Percentiles rank a stretch among this genome's conserved stretches.
These are phyloP conservation scores for Sarocladium kiliense DNA, from an alignment of 2,329 filamentous ascomycete species.

Conservation along the genomic window DNA sequence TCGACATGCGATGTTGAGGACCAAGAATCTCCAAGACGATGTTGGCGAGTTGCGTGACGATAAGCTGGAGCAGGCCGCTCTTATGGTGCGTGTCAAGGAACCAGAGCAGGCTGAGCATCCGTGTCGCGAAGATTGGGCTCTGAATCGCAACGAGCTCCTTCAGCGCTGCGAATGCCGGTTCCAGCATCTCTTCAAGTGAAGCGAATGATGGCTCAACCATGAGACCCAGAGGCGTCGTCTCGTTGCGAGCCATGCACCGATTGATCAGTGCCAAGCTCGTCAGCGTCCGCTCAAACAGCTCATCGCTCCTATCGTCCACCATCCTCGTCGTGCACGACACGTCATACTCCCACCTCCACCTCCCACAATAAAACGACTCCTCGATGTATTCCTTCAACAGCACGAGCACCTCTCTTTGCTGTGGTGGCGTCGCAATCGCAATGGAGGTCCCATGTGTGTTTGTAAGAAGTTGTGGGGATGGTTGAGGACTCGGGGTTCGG, in stretches of 20 bases:
- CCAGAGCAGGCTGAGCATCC: constrained; percentile 29
- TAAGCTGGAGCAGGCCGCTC: constrained; percentile 25
- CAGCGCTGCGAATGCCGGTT: constrained; percentile 28
- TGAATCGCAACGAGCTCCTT: constrained; percentile 26
- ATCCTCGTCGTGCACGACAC: constrained; percentile 20
- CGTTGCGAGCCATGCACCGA: constrained; percentile 25
- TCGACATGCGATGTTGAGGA: constrained; percentile 22
- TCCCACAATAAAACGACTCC: constrained; percentile 20
- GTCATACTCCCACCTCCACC: constrained; percentile 26
- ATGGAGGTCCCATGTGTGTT: neutral
- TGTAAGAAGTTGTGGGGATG: constrained; percentile 11
- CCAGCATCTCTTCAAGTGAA: constrained; percentile 24
- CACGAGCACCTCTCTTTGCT: constrained; percentile 20
- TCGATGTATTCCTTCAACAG: constrained; percentile 25
- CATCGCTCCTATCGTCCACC: constrained; percentile 23
- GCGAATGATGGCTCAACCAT: constrained; percentile 28
- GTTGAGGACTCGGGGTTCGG: constrained; percentile 18
- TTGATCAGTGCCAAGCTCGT: constrained; percentile 28
- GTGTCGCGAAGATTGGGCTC: constrained; percentile 26
- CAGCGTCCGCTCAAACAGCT: constrained; percentile 29
- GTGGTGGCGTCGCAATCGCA: neutral
- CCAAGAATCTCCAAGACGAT: constrained; percentile 25
- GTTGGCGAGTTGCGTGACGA: constrained; percentile 24
- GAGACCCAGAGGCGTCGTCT: constrained; percentile 24
- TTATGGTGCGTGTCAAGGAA: constrained; percentile 28